Conservation (phyloP, 2,329 filamentous ascomycete species). For the Epichloe sp. region DNA sequence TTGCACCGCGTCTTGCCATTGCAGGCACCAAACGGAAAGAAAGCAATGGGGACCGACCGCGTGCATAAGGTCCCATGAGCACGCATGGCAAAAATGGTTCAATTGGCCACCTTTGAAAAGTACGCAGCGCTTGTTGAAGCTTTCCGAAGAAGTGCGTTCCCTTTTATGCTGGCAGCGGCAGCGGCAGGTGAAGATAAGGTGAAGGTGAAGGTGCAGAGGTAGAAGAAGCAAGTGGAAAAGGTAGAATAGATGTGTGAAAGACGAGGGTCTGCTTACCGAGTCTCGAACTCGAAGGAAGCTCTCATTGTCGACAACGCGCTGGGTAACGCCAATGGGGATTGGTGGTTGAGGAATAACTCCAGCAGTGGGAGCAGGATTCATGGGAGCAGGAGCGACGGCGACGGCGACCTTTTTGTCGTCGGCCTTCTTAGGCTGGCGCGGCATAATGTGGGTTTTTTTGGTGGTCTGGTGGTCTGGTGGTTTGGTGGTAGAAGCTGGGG, state of each 20-base stretch:
- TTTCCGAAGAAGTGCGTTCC: too few relatives aligned
- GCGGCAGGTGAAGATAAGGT: too few relatives aligned
- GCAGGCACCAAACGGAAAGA: too few relatives aligned
- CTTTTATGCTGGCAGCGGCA: too few relatives aligned
- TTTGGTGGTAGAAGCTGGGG: conserved; percentile 1
- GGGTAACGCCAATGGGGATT: conserved; percentile 10
- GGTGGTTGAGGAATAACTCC: conserved; percentile 6
- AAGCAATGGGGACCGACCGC: not conserved
- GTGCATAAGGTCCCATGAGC: not conserved
- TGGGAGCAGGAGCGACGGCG: conserved; percentile 19
- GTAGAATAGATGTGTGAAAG: conserved; percentile 6
- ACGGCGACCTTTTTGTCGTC: conserved; percentile 24
- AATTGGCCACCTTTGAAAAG: not conserved
- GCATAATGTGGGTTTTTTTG: conserved; percentile 20
- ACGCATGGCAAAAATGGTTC: not conserved
- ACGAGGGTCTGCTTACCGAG: conserved; percentile 47
- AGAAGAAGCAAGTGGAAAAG: not conserved
- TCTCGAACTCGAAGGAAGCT: conserved; percentile 73
- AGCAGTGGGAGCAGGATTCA: conserved; percentile 7
- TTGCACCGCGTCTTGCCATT: not conserved
- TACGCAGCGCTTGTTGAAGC: too few relatives aligned
- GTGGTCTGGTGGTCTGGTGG: not conserved
- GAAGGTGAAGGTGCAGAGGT: not conserved
- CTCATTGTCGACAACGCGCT: conserved; percentile 48
- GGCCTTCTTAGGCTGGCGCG: conserved; percentile 32